Conservation (phyloP, 225 moss, liverwort and hornwort species). For the Takakia lepidozioides region DNA sequence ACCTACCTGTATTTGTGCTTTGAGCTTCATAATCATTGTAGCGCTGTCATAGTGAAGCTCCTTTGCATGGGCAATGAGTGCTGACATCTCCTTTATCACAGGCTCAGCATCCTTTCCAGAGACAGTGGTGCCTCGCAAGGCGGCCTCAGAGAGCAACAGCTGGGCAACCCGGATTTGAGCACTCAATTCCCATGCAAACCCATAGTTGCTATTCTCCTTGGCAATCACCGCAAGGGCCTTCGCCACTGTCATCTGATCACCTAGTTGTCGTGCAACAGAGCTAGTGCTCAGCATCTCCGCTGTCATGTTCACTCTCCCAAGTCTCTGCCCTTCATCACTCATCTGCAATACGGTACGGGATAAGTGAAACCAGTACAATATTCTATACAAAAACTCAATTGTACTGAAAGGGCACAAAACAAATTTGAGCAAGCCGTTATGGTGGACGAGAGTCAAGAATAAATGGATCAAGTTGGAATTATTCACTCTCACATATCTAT, state of each 20-base stretch:
- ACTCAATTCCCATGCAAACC: slow-evolving; percentile 54
- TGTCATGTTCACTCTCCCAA: background rate
- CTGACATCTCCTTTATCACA: slow-evolving; percentile 34
- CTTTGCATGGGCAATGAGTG: slow-evolving; percentile 34
- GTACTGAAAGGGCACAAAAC: too few relatives aligned
- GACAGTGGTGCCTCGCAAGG: slow-evolving; percentile 24
- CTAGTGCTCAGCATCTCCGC: slow-evolving; percentile 9
- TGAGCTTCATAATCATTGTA: slow-evolving; percentile 62
- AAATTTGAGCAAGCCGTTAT: too few relatives aligned
- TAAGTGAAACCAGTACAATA: slow-evolving; percentile 9
- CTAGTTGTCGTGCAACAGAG: slow-evolving; percentile 26
- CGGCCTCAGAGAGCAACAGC: slow-evolving; percentile 38
- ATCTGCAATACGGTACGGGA: slow-evolving; percentile 1
- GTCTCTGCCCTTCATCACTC: background rate
- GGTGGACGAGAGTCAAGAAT: too few relatives aligned
- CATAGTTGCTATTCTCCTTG: slow-evolving; percentile 51
- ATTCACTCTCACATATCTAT: too few relatives aligned
- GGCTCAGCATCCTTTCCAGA: slow-evolving; percentile 33
- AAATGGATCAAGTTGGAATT: too few relatives aligned
- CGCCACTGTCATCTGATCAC: slow-evolving; percentile 55
- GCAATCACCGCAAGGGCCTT: slow-evolving; percentile 62
- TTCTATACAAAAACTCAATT: too few relatives aligned
- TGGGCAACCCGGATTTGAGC: slow-evolving; percentile 47
- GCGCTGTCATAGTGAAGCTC: slow-evolving; percentile 63
- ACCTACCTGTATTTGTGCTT: slow-evolving; percentile 35